Conservation (phyloP, 306 rosid genomes). For the Gleditsia sinensis region DNA sequence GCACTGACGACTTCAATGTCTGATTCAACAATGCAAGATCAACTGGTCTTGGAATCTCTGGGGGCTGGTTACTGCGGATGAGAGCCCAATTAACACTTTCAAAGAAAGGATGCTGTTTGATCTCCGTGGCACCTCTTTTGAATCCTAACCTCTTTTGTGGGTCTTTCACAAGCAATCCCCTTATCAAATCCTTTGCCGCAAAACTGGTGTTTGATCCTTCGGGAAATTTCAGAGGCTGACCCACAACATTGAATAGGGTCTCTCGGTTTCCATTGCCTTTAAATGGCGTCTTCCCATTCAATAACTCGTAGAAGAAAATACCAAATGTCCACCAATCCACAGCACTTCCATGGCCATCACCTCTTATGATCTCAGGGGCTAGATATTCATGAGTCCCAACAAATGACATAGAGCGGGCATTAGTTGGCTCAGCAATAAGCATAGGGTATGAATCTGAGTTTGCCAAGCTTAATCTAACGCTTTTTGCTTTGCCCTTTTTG, state of each 20-base stretch:
- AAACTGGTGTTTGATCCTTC: slow-evolving; percentile 45
- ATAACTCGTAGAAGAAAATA: slow-evolving; percentile 54
- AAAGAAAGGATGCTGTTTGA: slow-evolving; percentile 62
- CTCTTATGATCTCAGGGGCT: slow-evolving; percentile 64
- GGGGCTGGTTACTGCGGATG: slow-evolving; percentile 53
- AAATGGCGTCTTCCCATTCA: slow-evolving; percentile 56
- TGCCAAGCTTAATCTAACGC: slow-evolving; percentile 20
- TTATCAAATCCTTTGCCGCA: slow-evolving; percentile 55
- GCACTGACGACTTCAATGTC: slow-evolving; percentile 33
- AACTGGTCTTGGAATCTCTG: slow-evolving; percentile 54
- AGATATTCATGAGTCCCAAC: slow-evolving; percentile 68
- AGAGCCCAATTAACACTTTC: slow-evolving; percentile 59
- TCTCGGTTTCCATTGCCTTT: slow-evolving; percentile 62
- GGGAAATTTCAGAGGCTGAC: slow-evolving; percentile 51
- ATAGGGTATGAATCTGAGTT: slow-evolving; percentile 43
- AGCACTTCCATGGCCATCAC: slow-evolving; percentile 71
- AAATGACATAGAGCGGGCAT: slow-evolving; percentile 60
- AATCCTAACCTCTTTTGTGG: slow-evolving; percentile 58
- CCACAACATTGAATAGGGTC: slow-evolving; percentile 56
- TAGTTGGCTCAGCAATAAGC: slow-evolving; percentile 57
- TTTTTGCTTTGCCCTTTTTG: slow-evolving; percentile 32
- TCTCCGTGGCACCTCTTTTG: slow-evolving; percentile 56
- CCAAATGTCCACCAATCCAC: slow-evolving; percentile 76
- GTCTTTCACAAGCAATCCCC: slow-evolving; percentile 52
- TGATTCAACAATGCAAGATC: slow-evolving; percentile 39